Conservation (phyloP, 495 filamentous ascomycete genomes). For the Lichenothelia convexa region DNA sequence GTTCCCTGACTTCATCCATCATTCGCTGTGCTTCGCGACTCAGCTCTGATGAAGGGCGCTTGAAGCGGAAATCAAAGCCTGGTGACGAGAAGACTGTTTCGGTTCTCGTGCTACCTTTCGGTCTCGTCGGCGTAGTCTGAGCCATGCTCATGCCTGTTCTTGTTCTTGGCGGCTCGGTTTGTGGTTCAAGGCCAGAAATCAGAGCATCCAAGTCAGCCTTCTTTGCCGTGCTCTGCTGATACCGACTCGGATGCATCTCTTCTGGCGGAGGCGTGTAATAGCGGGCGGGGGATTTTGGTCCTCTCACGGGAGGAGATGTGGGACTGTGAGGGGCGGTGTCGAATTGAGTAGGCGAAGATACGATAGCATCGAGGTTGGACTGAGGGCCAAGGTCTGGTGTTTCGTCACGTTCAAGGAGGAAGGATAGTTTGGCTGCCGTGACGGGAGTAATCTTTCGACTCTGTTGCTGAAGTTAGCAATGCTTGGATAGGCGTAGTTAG, state of each 20-base stretch:
- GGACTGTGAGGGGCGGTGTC: neutral
- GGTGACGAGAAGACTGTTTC: slow-evolving; percentile 26
- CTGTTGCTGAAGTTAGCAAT: too few relatives aligned
- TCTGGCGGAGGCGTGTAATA: too few relatives aligned
- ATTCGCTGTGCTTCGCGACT: slow-evolving; percentile 55
- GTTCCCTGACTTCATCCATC: slow-evolving; percentile 56
- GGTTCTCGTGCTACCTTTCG: slow-evolving; percentile 5
- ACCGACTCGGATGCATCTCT: slow-evolving; percentile 22
- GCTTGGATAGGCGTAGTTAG: too few relatives aligned
- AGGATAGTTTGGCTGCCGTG: slow-evolving; percentile 4
- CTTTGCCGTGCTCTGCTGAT: slow-evolving; percentile 21
- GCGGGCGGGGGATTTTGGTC: slow-evolving; percentile 15
- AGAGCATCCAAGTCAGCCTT: slow-evolving; percentile 19
- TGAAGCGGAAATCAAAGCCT: slow-evolving; percentile 57
- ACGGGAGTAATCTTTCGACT: too few relatives aligned
- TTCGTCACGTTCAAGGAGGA: slow-evolving; percentile 9
- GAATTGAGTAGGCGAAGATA: slow-evolving; percentile 1
- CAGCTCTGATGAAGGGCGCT: slow-evolving; percentile 36
- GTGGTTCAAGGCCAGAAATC: slow-evolving; percentile 17
- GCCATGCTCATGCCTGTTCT: slow-evolving; percentile 6
- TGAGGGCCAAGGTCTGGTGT: slow-evolving; percentile 10
- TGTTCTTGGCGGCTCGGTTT: slow-evolving; percentile 19
- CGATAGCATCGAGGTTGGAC: too few relatives aligned
- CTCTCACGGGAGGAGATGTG: slow-evolving; percentile 15
- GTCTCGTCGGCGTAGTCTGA: slow-evolving; percentile 17